Conservation (phyloP, 257 asterid species). For the Petrea volubilis region DNA sequence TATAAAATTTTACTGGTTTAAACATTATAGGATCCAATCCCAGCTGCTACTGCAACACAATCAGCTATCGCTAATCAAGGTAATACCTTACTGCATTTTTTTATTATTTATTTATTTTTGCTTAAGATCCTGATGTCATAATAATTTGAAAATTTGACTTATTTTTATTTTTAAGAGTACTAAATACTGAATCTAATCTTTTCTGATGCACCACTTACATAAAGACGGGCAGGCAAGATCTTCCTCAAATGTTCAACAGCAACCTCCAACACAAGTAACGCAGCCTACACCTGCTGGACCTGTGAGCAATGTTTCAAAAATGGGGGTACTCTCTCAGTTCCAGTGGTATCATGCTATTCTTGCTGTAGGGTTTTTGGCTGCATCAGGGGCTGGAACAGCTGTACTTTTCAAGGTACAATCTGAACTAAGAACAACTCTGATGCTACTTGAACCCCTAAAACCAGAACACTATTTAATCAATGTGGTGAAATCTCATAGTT, state of each 20-base stretch:
- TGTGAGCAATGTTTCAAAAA: slow-evolving; percentile 39
- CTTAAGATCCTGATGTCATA: not conserved
- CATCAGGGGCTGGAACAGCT: slow-evolving; percentile 86
- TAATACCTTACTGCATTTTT: slow-evolving; percentile 20
- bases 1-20: slow-evolving; percentile 15
- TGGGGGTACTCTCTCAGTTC: slow-evolving; percentile 55
- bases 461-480: not conserved
- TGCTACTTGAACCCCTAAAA: slow-evolving; percentile 6
- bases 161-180: slow-evolving; percentile 6
- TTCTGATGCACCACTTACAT: slow-evolving; percentile 17
- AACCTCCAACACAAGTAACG: slow-evolving; percentile 47
- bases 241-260: slow-evolving; percentile 50
- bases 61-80: slow-evolving; percentile 61
- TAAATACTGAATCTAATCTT: slow-evolving; percentile 23
- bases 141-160: not conserved
- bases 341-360: slow-evolving; percentile 87
- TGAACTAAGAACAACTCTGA: slow-evolving; percentile 4
- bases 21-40: slow-evolving; percentile 68
- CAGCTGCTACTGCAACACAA: slow-evolving; percentile 58
- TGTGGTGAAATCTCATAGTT: slow-evolving; percentile 6
- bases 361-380: slow-evolving; percentile 76
- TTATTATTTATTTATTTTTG: too few species aligned
- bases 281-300: slow-evolving; percentile 54
- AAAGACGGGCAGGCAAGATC: slow-evolving; percentile 62
- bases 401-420: slow-evolving; percentile 75